Base-by-base conservation (phyloP, 306 rosid species). In the Citrullus mucosospermus region DNA sequence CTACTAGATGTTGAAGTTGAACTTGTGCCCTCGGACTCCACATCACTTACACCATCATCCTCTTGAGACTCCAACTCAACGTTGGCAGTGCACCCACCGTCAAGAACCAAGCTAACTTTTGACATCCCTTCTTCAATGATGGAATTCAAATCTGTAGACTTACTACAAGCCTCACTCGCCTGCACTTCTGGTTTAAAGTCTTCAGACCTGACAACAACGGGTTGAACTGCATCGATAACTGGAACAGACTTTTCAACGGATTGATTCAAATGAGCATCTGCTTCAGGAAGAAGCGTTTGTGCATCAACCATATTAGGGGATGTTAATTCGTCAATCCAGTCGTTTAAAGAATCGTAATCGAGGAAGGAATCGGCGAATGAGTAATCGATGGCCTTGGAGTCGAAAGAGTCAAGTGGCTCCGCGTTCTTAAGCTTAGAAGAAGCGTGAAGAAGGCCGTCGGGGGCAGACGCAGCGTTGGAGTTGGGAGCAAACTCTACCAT, bases 351-450 rank as follows among this genome's bases (percentile, higher is more conserved):
- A n/a, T 92, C 92, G 25, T 86, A 90, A 82, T 90, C 90, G 18
- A 88, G 82, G 62, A 92, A 88, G 0, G 96, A 89, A 84, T 90
- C 97, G 1, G 81, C 89, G 58, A 89, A 81, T 36, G 92, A 80
- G 50, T 83, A 39, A 36, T 85, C 85, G 39, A 28, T 7, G 78
- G 80, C 25, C 79, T 79, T 80, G 30, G 80, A 28, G 22, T 88
- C 82, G 14, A 58, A 51, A 46, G 65, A 41, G 32, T 85, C 88
- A 36, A 71, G 66, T 4, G 86, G 78, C 32, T 82, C 83, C 74
- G 67, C 73, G 69, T 75, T 81, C 77, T 75, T 81, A 74, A 80
- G 75, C 48, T 71, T 84, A 44, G 81, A 18, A 53, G 83, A 85
- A 61, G n/a, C 4, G 48, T 76, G 85, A 39, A 68, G 78, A 15